Evolutionary conservation across 164 flowering plant genomes (phyloP), one percentile per base, ranked within the genome.

Genomic region (Macadamia tetraphylla): DNA sequence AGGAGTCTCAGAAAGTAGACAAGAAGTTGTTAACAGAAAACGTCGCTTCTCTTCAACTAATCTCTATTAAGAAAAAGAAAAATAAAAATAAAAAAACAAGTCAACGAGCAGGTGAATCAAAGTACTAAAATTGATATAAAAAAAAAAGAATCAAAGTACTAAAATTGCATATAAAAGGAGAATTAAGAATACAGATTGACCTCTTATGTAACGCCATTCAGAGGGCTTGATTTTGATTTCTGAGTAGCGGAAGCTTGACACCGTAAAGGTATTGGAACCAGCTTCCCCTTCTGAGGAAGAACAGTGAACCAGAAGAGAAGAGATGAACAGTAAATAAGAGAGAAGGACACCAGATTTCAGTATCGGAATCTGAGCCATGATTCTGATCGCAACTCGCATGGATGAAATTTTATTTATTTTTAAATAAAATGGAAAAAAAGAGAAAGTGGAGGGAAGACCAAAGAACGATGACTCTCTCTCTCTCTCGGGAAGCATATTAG

Each of bases 161-260:
- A 60, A 64, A 60, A 63, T 59, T 59, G 53, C 40, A 48, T 30
- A 3, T 9, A 4, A n/a, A n/a, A 31, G 52, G 9, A 40, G 53
- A 29, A 0, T 15, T 11, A 65, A 29, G 10, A 12, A 14, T 23
- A 30, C 58, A 1, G n/a, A n/a, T n/a, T n/a, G 66, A 94, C 98
- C 92, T 94, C 96, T 83, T 55, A 89, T 79, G 75, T 91, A 94
- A 17, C 87, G 84, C 86, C 87, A 85, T 0, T 79, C 81, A 67
- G 70, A 91, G 51, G 92, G 92, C 23, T 48, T 71, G 74, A 94
- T 82, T 79, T 46, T 74, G 32, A 81, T 80, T 43, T 69, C 69
- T 0, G 89, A 79, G 77, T 88, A 94, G 44, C 70, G 76, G 61
- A 84, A 80, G 77, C 88, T 89, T 31, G 96, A 94, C 46, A 88